phyloP scores from a whole-genome alignment of 73 alveolate species.

The Paramecium pentaurelia region DNA sequence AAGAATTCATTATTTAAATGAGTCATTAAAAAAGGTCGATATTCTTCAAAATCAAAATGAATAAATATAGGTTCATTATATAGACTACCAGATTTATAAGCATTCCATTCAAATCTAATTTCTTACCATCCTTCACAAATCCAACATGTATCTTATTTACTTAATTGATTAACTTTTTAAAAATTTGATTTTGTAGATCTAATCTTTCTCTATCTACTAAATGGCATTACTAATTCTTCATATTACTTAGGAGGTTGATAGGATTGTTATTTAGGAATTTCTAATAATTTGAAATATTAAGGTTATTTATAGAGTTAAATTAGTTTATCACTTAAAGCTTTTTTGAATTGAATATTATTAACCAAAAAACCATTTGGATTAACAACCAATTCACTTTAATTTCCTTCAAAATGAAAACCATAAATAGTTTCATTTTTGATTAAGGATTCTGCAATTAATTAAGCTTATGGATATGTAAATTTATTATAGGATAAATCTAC shows the following conservation, averaged over 20 bases:
- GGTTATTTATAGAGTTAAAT: background rate
- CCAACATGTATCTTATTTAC: slow-evolving; percentile 77
- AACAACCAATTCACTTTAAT: background rate
- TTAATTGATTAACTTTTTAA: background rate
- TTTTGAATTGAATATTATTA: background rate
- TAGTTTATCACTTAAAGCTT: background rate
- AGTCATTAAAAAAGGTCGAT: slow-evolving; percentile 65
- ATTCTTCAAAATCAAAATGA: slow-evolving; percentile 77
- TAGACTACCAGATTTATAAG: slow-evolving; percentile 65
- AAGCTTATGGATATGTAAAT: background rate
- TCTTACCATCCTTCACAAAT: slow-evolving; percentile 96
- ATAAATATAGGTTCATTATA: slow-evolving; percentile 65
- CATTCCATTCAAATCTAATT: slow-evolving; percentile 79
- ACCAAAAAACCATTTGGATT: slow-evolving; percentile 30
- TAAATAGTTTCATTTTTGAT: slow-evolving; percentile 36
- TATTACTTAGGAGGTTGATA: slow-evolving; percentile 32
- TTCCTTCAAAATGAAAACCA: slow-evolving; percentile 56
- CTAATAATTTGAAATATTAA: background rate
- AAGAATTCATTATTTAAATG: slow-evolving; percentile 48
- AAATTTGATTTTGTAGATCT: background rate
- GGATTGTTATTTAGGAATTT: background rate
- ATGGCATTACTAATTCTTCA: background rate
- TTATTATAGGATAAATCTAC: slow-evolving; percentile 51
- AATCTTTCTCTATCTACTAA: background rate
- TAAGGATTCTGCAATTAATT: slow-evolving; percentile 24